These are phyloP conservation scores for Raffaelea ambrosiae DNA, from an alignment of 2,329 filamentous ascomycete species.

Conservation along the genomic window DNA sequence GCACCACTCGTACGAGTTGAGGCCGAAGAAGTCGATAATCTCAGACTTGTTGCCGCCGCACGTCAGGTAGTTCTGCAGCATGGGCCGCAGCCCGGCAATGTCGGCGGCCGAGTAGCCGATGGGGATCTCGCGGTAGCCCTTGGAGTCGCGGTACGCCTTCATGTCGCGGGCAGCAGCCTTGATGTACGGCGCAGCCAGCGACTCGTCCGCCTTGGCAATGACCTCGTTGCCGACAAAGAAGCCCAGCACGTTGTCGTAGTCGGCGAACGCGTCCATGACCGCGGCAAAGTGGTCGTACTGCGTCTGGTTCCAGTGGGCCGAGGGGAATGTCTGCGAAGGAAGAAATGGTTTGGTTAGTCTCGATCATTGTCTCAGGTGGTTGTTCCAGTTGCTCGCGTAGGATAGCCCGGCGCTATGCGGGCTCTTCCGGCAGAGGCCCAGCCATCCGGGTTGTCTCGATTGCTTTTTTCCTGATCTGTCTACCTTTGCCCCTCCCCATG, in stretches of 20 bases:
- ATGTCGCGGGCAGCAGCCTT: conserved; percentile 75
- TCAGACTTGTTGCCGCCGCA: conserved; percentile 64
- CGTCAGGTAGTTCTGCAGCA: conserved; percentile 64
- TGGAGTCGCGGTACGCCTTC: conserved; percentile 68
- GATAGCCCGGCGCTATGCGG: neutral
- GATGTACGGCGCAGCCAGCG: conserved; percentile 66
- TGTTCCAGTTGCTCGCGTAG: no score
- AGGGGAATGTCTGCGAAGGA: conserved; percentile 40
- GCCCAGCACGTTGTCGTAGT: conserved; percentile 72
- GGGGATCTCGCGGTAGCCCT: conserved; percentile 72
- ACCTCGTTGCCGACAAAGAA: conserved; percentile 89
- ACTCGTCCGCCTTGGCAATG: conserved; percentile 53
- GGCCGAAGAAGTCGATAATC: conserved; percentile 71
- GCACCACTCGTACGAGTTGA: conserved; percentile 84
- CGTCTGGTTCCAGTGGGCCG: conserved; percentile 62
- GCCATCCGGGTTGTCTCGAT: no score
- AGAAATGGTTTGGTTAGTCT: neutral
- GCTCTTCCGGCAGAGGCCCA: no score
- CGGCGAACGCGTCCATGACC: conserved; percentile 69
- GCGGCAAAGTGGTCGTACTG: conserved; percentile 60
- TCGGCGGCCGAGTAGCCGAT: conserved; percentile 84
- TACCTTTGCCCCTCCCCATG: no score
- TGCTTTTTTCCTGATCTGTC: no score
- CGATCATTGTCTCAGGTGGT: no score
- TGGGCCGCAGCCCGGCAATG: conserved; percentile 58